Conservation (phyloP, 257 asterid species). For the Nicotiana paniculata region DNA sequence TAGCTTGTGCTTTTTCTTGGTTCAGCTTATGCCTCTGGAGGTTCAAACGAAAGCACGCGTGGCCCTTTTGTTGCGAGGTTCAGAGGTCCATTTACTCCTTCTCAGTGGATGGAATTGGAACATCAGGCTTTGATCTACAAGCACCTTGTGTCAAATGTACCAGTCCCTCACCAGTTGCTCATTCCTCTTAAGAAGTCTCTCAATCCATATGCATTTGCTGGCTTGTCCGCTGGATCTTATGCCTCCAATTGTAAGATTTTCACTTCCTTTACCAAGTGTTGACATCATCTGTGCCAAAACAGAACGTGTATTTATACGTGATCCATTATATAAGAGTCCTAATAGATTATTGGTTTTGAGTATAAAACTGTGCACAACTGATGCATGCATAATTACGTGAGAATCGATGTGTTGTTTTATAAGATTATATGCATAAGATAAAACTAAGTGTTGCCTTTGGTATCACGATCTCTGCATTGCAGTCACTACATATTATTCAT, state of each 20-base stretch:
- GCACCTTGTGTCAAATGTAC: constrained; percentile 70
- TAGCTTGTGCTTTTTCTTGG: constrained; percentile 10
- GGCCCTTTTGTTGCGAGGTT: constrained; percentile 43
- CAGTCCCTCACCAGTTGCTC: constrained; percentile 75
- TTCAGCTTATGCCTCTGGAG: constrained; percentile 29
- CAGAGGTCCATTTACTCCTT: constrained; percentile 80
- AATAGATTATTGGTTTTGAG: not conserved
- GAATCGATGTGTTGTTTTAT: no score
- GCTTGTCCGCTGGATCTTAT: constrained; percentile 42
- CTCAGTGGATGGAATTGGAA: constrained; percentile 93
- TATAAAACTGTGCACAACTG: not conserved
- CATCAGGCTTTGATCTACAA: constrained; percentile 90
- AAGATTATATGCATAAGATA: not conserved
- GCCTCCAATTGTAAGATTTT: constrained; percentile 59
- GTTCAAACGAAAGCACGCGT: constrained; percentile 32
- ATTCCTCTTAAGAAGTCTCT: constrained; percentile 64
- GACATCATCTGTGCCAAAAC: not conserved
- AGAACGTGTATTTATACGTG: not conserved
- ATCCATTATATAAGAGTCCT: not conserved
- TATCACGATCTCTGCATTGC: not conserved
- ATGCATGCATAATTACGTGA: not conserved
- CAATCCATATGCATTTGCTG: constrained; percentile 46
- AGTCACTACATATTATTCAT: not conserved
- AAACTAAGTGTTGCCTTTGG: not conserved
- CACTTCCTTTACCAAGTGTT: not conserved